Evolutionary conservation across 192 early-diverging fungal genomes (phyloP), one percentile per base, ranked within the genome.

Genomic region (Coemansia sp.): DNA sequence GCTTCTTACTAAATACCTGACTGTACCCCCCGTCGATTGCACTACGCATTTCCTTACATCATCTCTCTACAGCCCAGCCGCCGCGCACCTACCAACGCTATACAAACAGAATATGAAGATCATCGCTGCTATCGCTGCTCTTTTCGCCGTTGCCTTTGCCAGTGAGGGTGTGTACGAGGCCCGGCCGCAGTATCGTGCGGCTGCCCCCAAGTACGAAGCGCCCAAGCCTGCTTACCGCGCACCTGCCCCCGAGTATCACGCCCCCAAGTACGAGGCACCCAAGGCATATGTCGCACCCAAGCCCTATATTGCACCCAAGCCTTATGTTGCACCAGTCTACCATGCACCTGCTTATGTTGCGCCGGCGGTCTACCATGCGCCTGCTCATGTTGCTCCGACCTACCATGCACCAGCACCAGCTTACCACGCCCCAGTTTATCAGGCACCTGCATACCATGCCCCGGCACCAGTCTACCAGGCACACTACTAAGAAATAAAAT

Each of bases 91-190:
- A 25, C 25, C 50, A 12, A 26, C 50, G 25, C 12, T 12, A 52
- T 6, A 52, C 49, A 56, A 21, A 34, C 25, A 21, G 2, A 76
- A 48, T 54, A 76, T 76, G 74, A 69, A 76, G 74, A 67, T 68
- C 47, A 48, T 70, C 60, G 74, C 74, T 54, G 74, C 68, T 53
- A 54, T 64, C 27, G 68, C 68, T 41, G 59, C 68, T 22, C 54
- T 76, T 55, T 60, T 54, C 24, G 67, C 60, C 19, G 67, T 60
- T 47, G 74, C 56, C 52, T 50, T 76, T 41, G 74, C 74, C 16
- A 62, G 67, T 56, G 67, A 76, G 55, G 74, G 57, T 9, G 23
- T 48, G 30, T 74, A 74, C 38, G 58, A 75, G 58, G 73, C 67
- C 41, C 59, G 48, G 49, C 73, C 73, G 26, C 62, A 61, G 30